Conservation (phyloP, 805 yeast species). For the Candida adriatica region DNA sequence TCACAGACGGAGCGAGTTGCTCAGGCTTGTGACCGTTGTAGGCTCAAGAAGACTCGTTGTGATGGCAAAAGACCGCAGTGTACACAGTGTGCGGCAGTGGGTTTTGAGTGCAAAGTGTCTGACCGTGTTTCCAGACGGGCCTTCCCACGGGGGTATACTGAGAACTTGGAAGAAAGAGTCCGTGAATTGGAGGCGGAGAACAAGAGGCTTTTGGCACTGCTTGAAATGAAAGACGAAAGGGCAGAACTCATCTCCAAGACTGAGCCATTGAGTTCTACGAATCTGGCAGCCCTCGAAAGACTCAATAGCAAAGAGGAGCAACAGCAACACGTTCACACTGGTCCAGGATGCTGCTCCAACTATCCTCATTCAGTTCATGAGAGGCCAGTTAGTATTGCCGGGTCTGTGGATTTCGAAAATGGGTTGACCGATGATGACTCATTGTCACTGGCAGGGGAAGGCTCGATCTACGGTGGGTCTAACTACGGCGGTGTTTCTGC, state of each 20-base stretch:
- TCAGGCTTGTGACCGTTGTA: conserved; percentile 87
- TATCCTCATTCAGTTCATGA: conserved; percentile 51
- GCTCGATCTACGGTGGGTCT: conserved; percentile 5
- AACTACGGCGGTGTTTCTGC: conserved; percentile 1
- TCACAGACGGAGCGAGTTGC: conserved; percentile 63
- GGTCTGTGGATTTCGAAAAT: conserved; percentile 42
- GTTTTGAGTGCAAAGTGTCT: conserved; percentile 82
- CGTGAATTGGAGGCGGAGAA: conserved; percentile 81
- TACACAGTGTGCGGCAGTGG: conserved; percentile 76
- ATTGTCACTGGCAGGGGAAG: conserved; percentile 16
- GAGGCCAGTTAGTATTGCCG: conserved; percentile 58
- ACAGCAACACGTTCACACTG: conserved; percentile 34
- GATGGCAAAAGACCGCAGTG: conserved; percentile 71
- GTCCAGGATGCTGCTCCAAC: conserved; percentile 51
- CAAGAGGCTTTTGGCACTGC: conserved; percentile 53
- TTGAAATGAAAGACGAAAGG: conserved; percentile 61
- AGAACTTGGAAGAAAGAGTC: conserved; percentile 81
- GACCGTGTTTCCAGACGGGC: conserved; percentile 82
- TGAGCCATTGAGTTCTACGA: conserved; percentile 28
- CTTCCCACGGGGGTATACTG: conserved; percentile 89
- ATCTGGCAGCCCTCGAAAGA: conserved; percentile 27
- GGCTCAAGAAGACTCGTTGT: conserved; percentile 73
- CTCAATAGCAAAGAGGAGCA: conserved; percentile 15
- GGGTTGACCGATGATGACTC: conserved; percentile 40
- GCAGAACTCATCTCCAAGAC: conserved; percentile 30